A percentile compares a stretch with the other conserved stretches of the same genome.
Evolutionary conservation across 345 rosid species (phyloP).

Genomic region (Psidium friedrichsthalianum): DNA sequence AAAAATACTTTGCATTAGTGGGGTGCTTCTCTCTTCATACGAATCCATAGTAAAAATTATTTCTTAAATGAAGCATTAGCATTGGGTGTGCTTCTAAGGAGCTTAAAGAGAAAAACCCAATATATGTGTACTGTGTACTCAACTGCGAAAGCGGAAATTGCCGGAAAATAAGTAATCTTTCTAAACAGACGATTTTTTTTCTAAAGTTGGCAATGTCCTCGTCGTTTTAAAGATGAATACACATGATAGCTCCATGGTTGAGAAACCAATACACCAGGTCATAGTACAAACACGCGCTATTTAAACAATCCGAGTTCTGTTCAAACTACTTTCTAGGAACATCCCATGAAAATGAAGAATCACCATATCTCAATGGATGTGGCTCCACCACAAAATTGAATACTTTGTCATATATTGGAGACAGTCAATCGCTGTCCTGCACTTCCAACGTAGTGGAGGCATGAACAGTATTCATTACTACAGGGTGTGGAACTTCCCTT

Average conservation of each 20-base stretch:
- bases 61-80: not conserved
- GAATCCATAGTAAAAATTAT: not conserved
- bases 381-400: not conserved
- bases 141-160: not conserved
- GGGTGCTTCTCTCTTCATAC: not conserved
- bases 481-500: not conserved
- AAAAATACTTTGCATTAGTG: not conserved
- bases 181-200: not conserved
- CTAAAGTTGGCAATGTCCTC: not conserved
- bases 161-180: not conserved
- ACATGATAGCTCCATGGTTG: not conserved
- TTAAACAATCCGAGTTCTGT: not conserved
- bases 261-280: not conserved
- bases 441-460: not conserved
- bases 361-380: not conserved
- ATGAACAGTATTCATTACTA: not conserved
- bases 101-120: not conserved
- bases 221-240: not conserved
- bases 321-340: not conserved
- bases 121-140: not conserved
- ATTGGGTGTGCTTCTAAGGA: not conserved
- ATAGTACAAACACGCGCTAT: not conserved
- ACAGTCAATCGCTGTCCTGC: not conserved
- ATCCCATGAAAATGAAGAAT: not conserved
- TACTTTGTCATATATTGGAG: not conserved